phyloP scores from a whole-genome alignment of 805 yeast genomes.

The Nakazawaea pomicola region DNA sequence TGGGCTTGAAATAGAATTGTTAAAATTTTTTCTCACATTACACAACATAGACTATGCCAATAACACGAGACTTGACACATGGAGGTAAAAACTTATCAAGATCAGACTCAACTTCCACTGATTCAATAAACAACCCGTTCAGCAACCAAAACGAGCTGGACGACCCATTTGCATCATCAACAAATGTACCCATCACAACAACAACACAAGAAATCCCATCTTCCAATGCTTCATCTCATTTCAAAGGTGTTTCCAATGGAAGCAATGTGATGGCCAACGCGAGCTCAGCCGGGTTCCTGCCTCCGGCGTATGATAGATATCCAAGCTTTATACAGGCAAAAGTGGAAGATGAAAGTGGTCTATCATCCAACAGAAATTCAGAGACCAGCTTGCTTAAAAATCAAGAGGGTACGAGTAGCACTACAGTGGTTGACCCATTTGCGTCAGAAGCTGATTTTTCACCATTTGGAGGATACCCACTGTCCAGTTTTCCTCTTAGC shows the following conservation, averaged over 20 bases:
- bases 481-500: conserved; percentile 71
- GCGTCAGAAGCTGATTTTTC: conserved; percentile 48
- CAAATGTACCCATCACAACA: too few relatives aligned
- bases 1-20: not conserved
- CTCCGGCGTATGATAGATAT: conserved; percentile 62
- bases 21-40: too few relatives aligned
- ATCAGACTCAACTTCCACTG: not conserved
- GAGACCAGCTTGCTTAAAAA: too few relatives aligned
- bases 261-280: too few relatives aligned
- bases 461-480: conserved; percentile 91
- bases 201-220: too few relatives aligned
- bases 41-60: not conserved
- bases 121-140: not conserved
- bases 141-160: not conserved
- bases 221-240: too few relatives aligned
- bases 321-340: conserved; percentile 41
- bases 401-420: not conserved
- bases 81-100: conserved; percentile 2
- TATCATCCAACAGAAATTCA: too few relatives aligned
- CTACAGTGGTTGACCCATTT: conserved; percentile 28
- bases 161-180: too few relatives aligned
- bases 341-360: conserved; percentile 34
- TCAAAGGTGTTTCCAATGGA: too few relatives aligned
- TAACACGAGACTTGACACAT: conserved; percentile 6
- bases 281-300: conserved; percentile 28